These are phyloP conservation scores for Adenanthera pavonina DNA, from an alignment of 306 rosid species.

Conservation along the genomic window DNA sequence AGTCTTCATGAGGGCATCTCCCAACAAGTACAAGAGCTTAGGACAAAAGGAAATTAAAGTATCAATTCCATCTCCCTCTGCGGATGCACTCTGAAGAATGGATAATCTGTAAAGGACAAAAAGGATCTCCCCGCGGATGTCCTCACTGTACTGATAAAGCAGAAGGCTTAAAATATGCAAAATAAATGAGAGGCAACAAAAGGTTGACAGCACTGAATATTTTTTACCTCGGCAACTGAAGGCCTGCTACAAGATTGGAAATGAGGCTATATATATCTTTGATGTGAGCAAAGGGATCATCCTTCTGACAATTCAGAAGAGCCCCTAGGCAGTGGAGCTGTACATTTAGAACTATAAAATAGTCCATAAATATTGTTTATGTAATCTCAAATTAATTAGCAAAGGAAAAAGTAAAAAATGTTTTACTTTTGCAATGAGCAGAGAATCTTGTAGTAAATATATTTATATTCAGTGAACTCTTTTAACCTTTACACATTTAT, in stretches of 20 bases:
- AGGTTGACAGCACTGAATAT: conserved; percentile 18
- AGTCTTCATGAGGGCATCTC: conserved; percentile 83
- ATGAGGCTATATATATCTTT: conserved; percentile 59
- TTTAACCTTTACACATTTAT: background rate
- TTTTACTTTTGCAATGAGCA: conserved; percentile 9
- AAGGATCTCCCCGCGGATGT: conserved; percentile 84
- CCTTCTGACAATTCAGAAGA: conserved; percentile 69
- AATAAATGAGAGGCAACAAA: conserved; percentile 19
- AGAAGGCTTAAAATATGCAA: conserved; percentile 4
- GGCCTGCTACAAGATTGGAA: conserved; percentile 76
- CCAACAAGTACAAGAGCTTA: conserved; percentile 67
- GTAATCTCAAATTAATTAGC: background rate
- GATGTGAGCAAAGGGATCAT: conserved; percentile 57
- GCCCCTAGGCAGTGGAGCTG: conserved; percentile 90
- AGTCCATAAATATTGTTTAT: conserved; percentile 19
- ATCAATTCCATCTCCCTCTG: conserved; percentile 61
- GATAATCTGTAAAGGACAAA: conserved; percentile 81
- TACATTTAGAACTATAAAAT: conserved; percentile 35
- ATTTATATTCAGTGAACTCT: background rate
- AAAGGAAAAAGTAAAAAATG: background rate
- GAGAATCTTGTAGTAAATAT: background rate
- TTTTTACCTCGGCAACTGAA: conserved; percentile 83
- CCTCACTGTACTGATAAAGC: conserved; percentile 65
- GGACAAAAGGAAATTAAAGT: conserved; percentile 69
- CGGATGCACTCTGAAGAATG: conserved; percentile 54